These are phyloP conservation scores for Fusarium floridanum DNA, from an alignment of 2,329 filamentous ascomycete genomes.

Conservation along the genomic window DNA sequence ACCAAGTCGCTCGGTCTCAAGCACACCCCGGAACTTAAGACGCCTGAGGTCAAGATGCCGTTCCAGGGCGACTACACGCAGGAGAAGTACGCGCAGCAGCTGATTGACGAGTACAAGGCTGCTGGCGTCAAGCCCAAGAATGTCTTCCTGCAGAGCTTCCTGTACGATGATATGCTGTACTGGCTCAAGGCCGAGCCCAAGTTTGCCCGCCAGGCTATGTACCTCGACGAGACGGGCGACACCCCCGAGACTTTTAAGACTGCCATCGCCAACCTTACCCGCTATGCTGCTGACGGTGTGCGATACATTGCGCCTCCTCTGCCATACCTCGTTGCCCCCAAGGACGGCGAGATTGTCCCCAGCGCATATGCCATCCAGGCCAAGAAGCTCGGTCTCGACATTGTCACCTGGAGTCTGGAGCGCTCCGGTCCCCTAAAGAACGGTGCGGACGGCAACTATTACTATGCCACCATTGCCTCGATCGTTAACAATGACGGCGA, in stretches of 20 bases:
- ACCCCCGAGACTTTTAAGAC: constrained; percentile 61
- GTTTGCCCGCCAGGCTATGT: constrained; percentile 73
- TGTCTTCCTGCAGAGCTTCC: constrained; percentile 75
- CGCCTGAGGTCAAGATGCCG: constrained; percentile 77
- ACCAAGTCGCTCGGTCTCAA: constrained; percentile 70
- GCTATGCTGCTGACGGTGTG: constrained; percentile 69
- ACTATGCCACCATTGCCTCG: constrained; percentile 68
- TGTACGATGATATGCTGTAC: constrained; percentile 73
- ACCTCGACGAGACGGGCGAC: constrained; percentile 74
- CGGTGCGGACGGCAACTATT: constrained; percentile 63
- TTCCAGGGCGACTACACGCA: constrained; percentile 75
- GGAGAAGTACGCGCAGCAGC: constrained; percentile 72
- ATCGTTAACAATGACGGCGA: constrained; percentile 73
- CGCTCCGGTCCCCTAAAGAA: constrained; percentile 71
- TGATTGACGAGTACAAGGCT: constrained; percentile 70
- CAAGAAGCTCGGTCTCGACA: constrained; percentile 71
- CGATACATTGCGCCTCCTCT: constrained; percentile 74
- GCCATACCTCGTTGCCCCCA: constrained; percentile 69
- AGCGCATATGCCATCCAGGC: constrained; percentile 73
- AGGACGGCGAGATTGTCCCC: constrained; percentile 69
- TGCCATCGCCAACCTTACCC: constrained; percentile 69
- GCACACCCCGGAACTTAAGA: constrained; percentile 78
- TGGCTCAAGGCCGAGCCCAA: constrained; percentile 73
- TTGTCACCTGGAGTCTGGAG: constrained; percentile 78
- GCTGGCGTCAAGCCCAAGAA: constrained; percentile 65